Percentiles rank a stretch among this genome's conserved stretches.
These are phyloP conservation scores for Cenchrus americanus DNA, from an alignment of 176 grass and related monocot species.

Conservation along the genomic window DNA sequence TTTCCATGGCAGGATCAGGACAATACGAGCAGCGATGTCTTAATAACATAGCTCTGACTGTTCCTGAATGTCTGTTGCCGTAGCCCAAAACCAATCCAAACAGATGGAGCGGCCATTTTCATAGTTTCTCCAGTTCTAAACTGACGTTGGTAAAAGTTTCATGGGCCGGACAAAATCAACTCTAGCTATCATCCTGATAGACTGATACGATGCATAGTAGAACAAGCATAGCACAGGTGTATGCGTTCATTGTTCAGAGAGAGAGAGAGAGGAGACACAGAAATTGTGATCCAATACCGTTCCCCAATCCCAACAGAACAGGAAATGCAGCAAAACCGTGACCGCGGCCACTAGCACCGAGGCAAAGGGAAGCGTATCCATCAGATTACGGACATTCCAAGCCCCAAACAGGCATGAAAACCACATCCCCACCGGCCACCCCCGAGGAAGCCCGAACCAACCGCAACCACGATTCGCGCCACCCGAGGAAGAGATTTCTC, in stretches of 20 bases:
- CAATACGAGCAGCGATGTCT: not conserved
- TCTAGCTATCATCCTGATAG: not conserved
- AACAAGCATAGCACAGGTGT: not conserved
- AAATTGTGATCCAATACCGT: not conserved
- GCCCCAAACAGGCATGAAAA: not conserved
- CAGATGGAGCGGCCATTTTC: not conserved
- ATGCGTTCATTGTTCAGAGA: not conserved
- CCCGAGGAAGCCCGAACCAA: not conserved
- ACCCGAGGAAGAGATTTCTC: not conserved
- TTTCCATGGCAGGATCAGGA: not conserved
- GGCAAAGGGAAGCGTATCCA: not conserved
- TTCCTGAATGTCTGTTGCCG: not conserved
- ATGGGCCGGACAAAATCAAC: not conserved
- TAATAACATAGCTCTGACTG: not conserved
- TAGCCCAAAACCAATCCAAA: not conserved
- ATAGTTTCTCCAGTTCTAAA: not conserved
- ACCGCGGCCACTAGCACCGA: not conserved
- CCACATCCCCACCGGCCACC: not conserved
- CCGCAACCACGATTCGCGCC: not conserved
- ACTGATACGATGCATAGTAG: not conserved
- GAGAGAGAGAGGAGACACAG: not conserved
- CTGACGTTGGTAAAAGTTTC: not conserved
- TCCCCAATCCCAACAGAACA: not conserved
- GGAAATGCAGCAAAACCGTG: not conserved
- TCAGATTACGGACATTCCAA: not conserved